Base-by-base conservation (phyloP, 2,329 filamentous ascomycete genomes). In the Curvularia sp. region DNA sequence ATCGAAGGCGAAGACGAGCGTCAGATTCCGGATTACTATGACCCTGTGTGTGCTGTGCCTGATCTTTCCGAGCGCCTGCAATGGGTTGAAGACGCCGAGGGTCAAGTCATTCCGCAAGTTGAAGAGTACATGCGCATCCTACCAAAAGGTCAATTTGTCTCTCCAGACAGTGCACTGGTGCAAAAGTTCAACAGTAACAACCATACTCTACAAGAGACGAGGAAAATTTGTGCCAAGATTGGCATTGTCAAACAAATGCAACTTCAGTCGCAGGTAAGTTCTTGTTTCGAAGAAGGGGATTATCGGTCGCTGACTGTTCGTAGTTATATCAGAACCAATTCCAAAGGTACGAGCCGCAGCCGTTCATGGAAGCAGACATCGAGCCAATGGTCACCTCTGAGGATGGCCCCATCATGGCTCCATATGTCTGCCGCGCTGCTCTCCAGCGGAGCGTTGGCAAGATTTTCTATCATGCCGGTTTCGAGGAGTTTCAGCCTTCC, bases 171-270 rank as follows among this genome's bases (percentile, higher is more conserved):
- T 74, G 85, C 85, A 53, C 79, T 99, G 35, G 84, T 90, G 1
- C 87, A 87, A 67, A 94, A 89, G 74, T 89, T 99, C 78, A 92
- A 97, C 67, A 86, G 88, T 55, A 99, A 99, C 69, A 92, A 98
- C 78, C 87, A 88, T 60, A 93, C 97, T 74, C 93, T 99, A 84
- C 95, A 99, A 76, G 94, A 98, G 71, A 99, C 95, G 0, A 86
- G 95, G 67, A 98, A 97, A 75, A 85, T 99, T 30, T 96, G 93
- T 70, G 93, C 93, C 10, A 99, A 98, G 79, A 97, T 99, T 75
- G 89, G 92, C 49, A 92, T 99, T 61, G 95, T 99, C 75, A 99
- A 98, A 81, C 95, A 99, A 80, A 99, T 99, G 95, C 95, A 99
- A 79, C 87, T 98, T 53, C 95, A 99, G 77, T 92, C 93, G 51